Conservation (phyloP, 306 rosid species). For the Cyclanthera cordifolia region DNA sequence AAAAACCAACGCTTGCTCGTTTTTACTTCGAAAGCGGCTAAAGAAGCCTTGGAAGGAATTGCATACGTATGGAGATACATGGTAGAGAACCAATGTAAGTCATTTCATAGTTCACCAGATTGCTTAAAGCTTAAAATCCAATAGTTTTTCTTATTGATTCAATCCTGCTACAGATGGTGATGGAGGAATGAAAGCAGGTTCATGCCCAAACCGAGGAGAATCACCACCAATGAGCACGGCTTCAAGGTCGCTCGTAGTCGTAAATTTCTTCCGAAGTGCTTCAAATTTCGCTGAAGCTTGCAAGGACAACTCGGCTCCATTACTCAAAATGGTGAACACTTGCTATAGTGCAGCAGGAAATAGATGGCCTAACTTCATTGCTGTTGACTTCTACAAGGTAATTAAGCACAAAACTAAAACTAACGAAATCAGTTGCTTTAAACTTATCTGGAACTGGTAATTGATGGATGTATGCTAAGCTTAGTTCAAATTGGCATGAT, state of each 20-base stretch:
- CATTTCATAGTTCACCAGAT: conserved; percentile 1
- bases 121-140: background rate
- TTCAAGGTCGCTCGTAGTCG: conserved; percentile 50
- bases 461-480: background rate
- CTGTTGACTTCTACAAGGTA: conserved; percentile 79
- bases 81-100: conserved; percentile 89
- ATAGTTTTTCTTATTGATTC: background rate
- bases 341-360: conserved; percentile 49
- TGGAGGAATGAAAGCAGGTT: conserved; percentile 60
- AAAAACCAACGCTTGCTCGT: conserved; percentile 76
- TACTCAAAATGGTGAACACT: conserved; percentile 54
- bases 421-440: background rate
- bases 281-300: conserved; percentile 38
- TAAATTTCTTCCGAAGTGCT: conserved; percentile 46
- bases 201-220: conserved; percentile 54
- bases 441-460: background rate
- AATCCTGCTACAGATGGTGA: conserved; percentile 38
- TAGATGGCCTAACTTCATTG: conserved; percentile 77
- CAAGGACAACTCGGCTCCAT: conserved; percentile 59
- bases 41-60: conserved; percentile 81
- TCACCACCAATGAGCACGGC: conserved; percentile 39
- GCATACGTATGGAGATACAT: conserved; percentile 82
- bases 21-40: conserved; percentile 66
- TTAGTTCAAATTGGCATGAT: background rate
- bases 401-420: background rate